Evolutionary conservation across 768 basidiomycete genomes (phyloP), one percentile per base, ranked within the genome.

Genomic region (Rubroboletus pulcherrimus): DNA sequence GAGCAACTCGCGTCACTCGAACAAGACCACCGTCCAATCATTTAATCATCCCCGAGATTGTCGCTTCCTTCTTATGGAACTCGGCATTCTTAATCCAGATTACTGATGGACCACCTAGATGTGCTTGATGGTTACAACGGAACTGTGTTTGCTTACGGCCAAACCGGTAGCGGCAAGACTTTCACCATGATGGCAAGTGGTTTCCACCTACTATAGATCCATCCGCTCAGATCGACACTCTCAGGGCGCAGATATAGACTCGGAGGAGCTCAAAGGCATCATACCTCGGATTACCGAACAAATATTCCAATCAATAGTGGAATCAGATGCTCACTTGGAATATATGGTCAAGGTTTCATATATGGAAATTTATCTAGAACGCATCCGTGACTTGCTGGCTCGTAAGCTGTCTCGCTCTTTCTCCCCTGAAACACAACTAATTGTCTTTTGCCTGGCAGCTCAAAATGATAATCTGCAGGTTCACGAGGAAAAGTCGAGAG

Each of bases 331-430:
- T 35, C 92, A 93, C 71, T 77, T 99, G 55, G 97, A 99, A 73
- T 99, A 99, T 72, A 85, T 98, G 61, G 97, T 99, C 71, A 99
- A 99, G 75, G 97, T 98, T 49, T 97, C 93, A 35, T 99, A 98
- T 73, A 98, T 99, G 96, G 97, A 99, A 76, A 98, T 99, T 56
- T 99, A 99, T 73, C 81, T 98, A 57, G 97, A 99, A 74, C 85
- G 88, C 59, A 93, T 99, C 62, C 83, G 95, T 50, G 97, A 99
- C 80, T 75, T 99, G 53, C 81, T 99, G 51, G 89, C 93, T 57
- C 97, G 96, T 98, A 73, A 68, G 96, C 35, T 24, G n/a, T 33
- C 21, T 41, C 35, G 19, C 33, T 45, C 21, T 55, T 49, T 54
- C 31, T 40, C 26, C 31, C 30, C 14, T 39, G 19, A 46, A 38